Base-by-base conservation (phyloP, 2,329 filamentous ascomycete species). In the Ophiostoma sp. region DNA sequence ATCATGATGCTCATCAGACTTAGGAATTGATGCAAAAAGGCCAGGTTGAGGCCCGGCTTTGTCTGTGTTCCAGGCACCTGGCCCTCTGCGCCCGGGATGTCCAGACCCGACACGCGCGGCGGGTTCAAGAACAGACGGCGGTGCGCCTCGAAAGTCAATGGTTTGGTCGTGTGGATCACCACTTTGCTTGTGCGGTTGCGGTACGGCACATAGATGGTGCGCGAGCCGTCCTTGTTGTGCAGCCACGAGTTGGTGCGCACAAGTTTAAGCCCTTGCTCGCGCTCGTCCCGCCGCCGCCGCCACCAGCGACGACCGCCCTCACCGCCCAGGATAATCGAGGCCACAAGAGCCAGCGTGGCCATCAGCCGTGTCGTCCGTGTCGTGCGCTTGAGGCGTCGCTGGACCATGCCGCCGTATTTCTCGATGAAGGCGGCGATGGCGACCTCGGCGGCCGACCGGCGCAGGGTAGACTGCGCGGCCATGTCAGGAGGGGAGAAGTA, bases 1-100 rank as follows among this genome's bases (percentile, higher is more conserved):
- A 99, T 93, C 94, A 98, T 97, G 80, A 99, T 98, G 83, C 94
- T 98, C 84, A 98, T 90, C 72, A 99, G 84, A 79, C 95, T 98
- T 70, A 98, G 87, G 78, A 99, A 98, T 82, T 99, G 96, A 81
- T 99, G 96, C 71, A 99, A 82, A 79, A 99, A 99, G 12, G 96
- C 96, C 74, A 99, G 87, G 80, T 99, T 99, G 52, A 99, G 84
- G 0, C 96, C 96, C 0, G 96, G 94, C 81, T 97, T 98, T 2
- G 95, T 95, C 80, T 97, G 93, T 11, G 93, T 89, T 1, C 95
- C 93, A 19, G 96, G 96, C 6, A 97, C 93, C 59, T 88, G 87
- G 17, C 91, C 90, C 80, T 94, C 91, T 55, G 88, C 93, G 61
- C 88, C 87, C 15, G 90, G 90, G 81, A 94, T 90, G 52, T 88